Evolutionary conservation across 257 asterid species (phyloP).

Genomic region (Ajuga chamaepitys): DNA sequence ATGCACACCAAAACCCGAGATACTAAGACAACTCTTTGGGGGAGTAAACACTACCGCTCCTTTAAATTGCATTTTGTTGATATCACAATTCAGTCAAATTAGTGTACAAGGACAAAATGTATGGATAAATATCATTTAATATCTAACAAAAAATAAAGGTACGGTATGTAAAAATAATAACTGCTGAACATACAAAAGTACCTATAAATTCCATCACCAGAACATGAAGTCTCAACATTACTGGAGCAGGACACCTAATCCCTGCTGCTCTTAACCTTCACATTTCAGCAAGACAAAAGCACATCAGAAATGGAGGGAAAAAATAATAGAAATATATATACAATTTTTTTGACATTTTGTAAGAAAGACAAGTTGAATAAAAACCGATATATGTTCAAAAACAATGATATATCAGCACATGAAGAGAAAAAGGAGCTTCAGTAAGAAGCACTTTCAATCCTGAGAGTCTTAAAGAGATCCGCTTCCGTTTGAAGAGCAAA

Average conservation of each 20-base stretch:
- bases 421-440: not conserved
- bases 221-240: constrained; percentile 89
- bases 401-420: not conserved
- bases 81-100: not conserved
- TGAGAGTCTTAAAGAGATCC: too few relatives aligned
- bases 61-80: not conserved
- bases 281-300: constrained; percentile 12
- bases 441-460: not conserved
- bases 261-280: constrained; percentile 88
- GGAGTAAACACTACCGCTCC: not conserved
- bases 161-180: not conserved
- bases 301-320: constrained; percentile 3
- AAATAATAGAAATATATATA: not conserved
- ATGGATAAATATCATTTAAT: not conserved
- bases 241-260: constrained; percentile 81
- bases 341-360: not conserved
- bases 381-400: not conserved
- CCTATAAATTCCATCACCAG: constrained; percentile 99
- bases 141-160: not conserved
- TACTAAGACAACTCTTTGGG: not conserved
- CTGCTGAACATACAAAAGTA: constrained; percentile 17
- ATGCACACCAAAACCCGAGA: too few relatives aligned
- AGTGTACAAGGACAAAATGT: not conserved
- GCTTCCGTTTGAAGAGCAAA: too few relatives aligned
- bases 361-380: not conserved